These are phyloP conservation scores for Aciculoconidium aculeatum DNA, from an alignment of 805 yeast species.

Conservation along the genomic window DNA sequence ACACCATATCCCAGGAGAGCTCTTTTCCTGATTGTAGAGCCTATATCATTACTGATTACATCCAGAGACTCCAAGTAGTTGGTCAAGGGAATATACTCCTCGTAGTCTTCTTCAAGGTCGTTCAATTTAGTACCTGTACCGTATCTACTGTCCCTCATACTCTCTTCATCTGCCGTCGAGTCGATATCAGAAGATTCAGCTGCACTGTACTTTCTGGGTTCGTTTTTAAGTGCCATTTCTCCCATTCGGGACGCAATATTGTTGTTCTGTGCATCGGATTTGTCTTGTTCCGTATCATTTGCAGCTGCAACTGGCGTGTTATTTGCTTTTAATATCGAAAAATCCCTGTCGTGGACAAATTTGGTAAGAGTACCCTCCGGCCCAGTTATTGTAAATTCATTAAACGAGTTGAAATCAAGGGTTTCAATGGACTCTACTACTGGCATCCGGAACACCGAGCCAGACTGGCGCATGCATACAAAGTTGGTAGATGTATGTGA, in stretches of 20 bases:
- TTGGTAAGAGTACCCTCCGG: constrained; percentile 48
- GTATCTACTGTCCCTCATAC: constrained; percentile 7
- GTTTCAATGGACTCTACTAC: constrained; percentile 62
- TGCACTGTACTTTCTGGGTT: constrained; percentile 12
- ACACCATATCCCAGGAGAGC: constrained; percentile 71
- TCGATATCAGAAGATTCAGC: constrained; percentile 18
- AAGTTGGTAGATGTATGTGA: constrained; percentile 55
- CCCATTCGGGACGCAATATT: neutral
- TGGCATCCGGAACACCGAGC: constrained; percentile 77
- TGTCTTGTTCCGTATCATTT: neutral
- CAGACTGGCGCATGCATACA: constrained; percentile 87
- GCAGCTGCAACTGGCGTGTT: neutral
- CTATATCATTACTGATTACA: constrained; percentile 65
- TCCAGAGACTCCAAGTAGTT: constrained; percentile 28
- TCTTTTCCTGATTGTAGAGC: constrained; percentile 63
- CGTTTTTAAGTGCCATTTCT: constrained; percentile 8
- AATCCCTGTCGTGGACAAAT: constrained; percentile 26
- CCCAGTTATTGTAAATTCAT: constrained; percentile 58
- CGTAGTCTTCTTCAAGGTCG: constrained; percentile 16
- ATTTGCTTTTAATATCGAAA: too few species aligned
- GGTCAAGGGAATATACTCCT: constrained; percentile 23
- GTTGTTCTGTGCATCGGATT: too few species aligned
- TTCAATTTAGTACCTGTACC: constrained; percentile 5
- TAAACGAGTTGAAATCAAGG: constrained; percentile 60
- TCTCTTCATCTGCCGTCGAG: constrained; percentile 28